Evolutionary conservation across 768 basidiomycete species (phyloP).

Genomic region (Rhizopogon vulgaris): DNA sequence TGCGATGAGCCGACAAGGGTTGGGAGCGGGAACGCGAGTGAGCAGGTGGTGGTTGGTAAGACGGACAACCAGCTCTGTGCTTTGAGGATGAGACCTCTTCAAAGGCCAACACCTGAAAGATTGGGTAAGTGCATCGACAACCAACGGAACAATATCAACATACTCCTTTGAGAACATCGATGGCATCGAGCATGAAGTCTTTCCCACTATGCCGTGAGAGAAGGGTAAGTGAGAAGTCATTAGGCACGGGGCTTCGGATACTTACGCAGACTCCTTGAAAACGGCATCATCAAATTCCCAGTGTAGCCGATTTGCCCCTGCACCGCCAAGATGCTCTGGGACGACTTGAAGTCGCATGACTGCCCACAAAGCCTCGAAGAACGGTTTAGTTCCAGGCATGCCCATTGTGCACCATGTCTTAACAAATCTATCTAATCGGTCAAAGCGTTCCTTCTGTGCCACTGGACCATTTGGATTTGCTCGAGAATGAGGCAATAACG

Average conservation of each 20-base stretch:
- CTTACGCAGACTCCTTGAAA: slow-evolving; percentile 91
- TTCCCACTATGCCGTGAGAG: slow-evolving; percentile 57
- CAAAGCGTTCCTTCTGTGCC: slow-evolving; percentile 74
- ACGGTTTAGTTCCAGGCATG: slow-evolving; percentile 86
- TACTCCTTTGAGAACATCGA: slow-evolving; percentile 87
- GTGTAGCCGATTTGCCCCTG: slow-evolving; percentile 62
- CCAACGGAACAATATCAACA: slow-evolving; percentile 23
- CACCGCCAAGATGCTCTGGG: slow-evolving; percentile 76
- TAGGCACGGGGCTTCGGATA: slow-evolving; percentile 15
- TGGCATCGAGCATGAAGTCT: slow-evolving; percentile 91
- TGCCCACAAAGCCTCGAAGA: slow-evolving; percentile 63
- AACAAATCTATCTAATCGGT: slow-evolving; percentile 70
- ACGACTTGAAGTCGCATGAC: slow-evolving; percentile 76
- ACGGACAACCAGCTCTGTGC: slow-evolving; percentile 24
- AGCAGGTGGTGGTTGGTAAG: slow-evolving; percentile 32
- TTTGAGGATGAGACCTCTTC: slow-evolving; percentile 50
- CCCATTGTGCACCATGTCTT: slow-evolving; percentile 80
- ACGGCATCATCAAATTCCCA: slow-evolving; percentile 96
- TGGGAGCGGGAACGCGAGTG: slow-evolving; percentile 56
- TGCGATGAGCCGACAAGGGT: slow-evolving; percentile 34
- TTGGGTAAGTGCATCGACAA: slow-evolving; percentile 4
- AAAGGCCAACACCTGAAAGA: slow-evolving; percentile 57
- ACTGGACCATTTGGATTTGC: slow-evolving; percentile 53
- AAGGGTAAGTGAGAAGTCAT: slow-evolving; percentile 11
- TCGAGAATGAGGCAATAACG: slow-evolving; percentile 68